A percentile compares a stretch with the other conserved stretches of the same genome.
phyloP scores from a whole-genome alignment of 139 green algal species.

The Haematococcus lacustris region DNA sequence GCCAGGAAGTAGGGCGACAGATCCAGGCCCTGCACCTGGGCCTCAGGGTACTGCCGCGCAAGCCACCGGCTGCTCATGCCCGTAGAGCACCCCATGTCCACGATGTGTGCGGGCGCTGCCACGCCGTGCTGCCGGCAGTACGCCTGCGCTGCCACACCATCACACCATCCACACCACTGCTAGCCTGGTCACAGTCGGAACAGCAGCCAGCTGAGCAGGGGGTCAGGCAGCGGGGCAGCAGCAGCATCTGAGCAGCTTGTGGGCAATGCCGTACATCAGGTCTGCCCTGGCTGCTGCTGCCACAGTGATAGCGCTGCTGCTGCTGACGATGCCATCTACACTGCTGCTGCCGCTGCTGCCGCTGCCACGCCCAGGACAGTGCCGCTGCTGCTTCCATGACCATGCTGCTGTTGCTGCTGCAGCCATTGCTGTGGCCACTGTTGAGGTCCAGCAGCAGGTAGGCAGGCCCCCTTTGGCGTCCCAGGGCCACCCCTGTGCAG shows the following conservation, averaged over 20 bases:
- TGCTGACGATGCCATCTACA: too few species aligned
- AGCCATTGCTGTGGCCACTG: not conserved
- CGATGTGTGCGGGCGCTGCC: constrained; percentile 21
- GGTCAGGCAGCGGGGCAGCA: not conserved
- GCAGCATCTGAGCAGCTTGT: not conserved
- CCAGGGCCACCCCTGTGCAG: not conserved
- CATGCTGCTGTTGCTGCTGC: too few species aligned
- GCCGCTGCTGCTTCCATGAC: too few species aligned
- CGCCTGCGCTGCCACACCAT: constrained; percentile 14
- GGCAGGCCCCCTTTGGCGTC: not conserved
- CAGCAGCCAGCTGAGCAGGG: not conserved
- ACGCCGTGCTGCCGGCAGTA: constrained; percentile 31
- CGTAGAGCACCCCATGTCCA: constrained; percentile 80
- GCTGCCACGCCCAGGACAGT: too few species aligned
- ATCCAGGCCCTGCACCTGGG: constrained; percentile 63
- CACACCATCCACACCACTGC: constrained; percentile 3
- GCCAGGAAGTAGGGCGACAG: constrained; percentile 81
- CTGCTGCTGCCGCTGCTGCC: too few species aligned
- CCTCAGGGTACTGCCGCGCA: constrained; percentile 12
- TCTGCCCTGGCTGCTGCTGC: too few species aligned
- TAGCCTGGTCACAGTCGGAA: too few species aligned
- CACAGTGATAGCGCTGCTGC: too few species aligned
- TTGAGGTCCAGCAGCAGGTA: not conserved
- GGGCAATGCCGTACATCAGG: not conserved
- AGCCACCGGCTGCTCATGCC: constrained; percentile 66